Percentiles rank a stretch among this genome's conserved stretches.
These are phyloP conservation scores for Vachellia pachyceras DNA, from an alignment of 306 rosid species.

Conservation along the genomic window DNA sequence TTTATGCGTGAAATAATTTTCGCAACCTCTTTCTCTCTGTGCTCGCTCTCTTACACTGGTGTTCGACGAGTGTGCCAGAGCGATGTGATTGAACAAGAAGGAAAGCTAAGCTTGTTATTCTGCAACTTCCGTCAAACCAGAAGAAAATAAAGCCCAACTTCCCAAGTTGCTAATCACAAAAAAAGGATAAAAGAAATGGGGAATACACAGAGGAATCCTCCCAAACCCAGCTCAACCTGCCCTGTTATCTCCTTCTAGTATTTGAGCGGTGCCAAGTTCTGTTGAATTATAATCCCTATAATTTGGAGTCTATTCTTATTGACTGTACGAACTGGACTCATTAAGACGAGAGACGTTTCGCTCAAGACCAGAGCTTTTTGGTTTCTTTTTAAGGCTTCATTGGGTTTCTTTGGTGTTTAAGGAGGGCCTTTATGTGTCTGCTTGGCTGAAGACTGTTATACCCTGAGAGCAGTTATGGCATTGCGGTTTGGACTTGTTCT, in stretches of 20 bases:
- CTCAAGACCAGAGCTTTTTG: neutral
- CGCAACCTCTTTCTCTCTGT: conserved; percentile 32
- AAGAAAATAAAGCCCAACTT: conserved; percentile 34
- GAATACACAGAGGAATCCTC: conserved; percentile 37
- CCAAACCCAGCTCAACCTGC: conserved; percentile 24
- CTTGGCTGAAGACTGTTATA: conserved; percentile 29
- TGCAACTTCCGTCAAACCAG: conserved; percentile 25
- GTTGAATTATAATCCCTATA: neutral
- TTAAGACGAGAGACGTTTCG: neutral
- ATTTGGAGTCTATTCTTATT: neutral
- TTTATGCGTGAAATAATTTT: conserved; percentile 75
- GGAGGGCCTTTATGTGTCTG: conserved; percentile 9
- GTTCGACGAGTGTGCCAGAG: conserved; percentile 51
- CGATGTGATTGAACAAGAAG: conserved; percentile 82
- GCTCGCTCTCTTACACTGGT: conserved; percentile 51
- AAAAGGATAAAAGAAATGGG: conserved; percentile 31
- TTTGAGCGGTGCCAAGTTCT: conserved; percentile 33
- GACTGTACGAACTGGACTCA: conserved; percentile 21
- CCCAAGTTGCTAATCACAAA: conserved; percentile 27
- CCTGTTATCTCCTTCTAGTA: conserved; percentile 14
- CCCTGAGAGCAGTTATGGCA: conserved; percentile 50
- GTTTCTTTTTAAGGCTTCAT: conserved; percentile 26
- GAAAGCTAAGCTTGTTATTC: conserved; percentile 45
- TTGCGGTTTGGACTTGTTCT: conserved; percentile 57
- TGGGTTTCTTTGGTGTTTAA: neutral